These are phyloP conservation scores for Teratosphaeria epicoccoides DNA, from an alignment of 2,329 filamentous ascomycete species.

Conservation along the genomic window DNA sequence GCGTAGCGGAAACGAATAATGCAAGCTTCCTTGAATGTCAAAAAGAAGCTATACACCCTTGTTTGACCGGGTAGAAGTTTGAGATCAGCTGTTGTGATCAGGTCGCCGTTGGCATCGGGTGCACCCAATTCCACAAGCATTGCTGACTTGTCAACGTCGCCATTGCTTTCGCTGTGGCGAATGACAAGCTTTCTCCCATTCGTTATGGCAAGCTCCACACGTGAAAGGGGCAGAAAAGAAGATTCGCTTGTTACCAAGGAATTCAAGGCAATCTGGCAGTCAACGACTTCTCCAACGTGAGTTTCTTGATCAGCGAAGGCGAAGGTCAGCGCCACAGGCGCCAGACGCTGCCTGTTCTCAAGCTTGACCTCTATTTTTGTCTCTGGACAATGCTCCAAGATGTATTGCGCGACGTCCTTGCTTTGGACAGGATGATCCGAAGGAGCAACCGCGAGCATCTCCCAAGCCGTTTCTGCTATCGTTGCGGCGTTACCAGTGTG, in stretches of 20 bases:
- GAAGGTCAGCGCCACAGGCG: conserved; percentile 40
- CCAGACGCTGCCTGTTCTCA: conserved; percentile 12
- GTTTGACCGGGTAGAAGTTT: conserved; percentile 48
- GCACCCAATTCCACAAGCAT: neutral
- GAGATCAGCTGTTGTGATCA: conserved; percentile 42
- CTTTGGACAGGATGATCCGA: conserved; percentile 2
- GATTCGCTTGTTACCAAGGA: conserved; percentile 36
- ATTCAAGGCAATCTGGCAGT: conserved; percentile 44
- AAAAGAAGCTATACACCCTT: conserved; percentile 42
- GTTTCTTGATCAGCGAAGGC: conserved; percentile 45
- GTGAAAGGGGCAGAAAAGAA: conserved; percentile 11
- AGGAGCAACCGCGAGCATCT: conserved; percentile 31
- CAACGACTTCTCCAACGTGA: conserved; percentile 48
- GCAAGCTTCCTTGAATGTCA: conserved; percentile 73
- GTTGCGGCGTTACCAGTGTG: conserved; percentile 33
- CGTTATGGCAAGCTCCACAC: conserved; percentile 2
- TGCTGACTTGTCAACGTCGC: neutral
- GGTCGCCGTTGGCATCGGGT: neutral
- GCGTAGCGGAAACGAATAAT: conserved; percentile 57
- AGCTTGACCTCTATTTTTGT: conserved; percentile 10
- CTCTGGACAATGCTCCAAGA: conserved; percentile 3
- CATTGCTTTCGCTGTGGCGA: neutral
- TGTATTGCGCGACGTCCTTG: conserved; percentile 9
- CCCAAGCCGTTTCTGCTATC: conserved; percentile 46
- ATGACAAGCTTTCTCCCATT: neutral